phyloP scores from a whole-genome alignment of 1,284 basidiomycete genomes.

The Coriolopsis trogii region DNA sequence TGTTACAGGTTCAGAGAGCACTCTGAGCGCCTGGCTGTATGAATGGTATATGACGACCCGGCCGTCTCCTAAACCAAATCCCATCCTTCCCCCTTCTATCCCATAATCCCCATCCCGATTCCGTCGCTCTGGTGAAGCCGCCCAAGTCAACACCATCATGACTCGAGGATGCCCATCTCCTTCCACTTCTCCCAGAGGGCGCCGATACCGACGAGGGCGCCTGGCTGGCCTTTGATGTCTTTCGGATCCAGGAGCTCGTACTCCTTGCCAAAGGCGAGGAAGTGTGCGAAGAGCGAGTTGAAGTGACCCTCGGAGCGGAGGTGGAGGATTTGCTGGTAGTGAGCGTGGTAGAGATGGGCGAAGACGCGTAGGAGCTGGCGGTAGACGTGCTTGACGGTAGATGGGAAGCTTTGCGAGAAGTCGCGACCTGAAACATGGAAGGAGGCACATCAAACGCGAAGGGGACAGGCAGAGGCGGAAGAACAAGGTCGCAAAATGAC shows the following conservation, averaged over 20 bases:
- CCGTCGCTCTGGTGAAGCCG: no score
- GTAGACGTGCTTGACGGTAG: conserved; percentile 95
- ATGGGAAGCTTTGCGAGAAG: conserved; percentile 88
- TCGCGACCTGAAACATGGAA: conserved; percentile 71
- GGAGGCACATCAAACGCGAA: neutral
- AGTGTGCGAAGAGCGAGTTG: conserved; percentile 98
- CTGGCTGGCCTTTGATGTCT: conserved; percentile 78
- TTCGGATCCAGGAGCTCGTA: conserved; percentile 92
- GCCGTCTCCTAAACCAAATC: conserved; percentile 22
- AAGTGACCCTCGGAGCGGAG: conserved; percentile 96
- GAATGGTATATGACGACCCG: conserved; percentile 31
- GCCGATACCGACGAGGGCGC: conserved; percentile 74
- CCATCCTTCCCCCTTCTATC: neutral
- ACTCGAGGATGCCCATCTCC: conserved; percentile 75
- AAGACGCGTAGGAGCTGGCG: conserved; percentile 96
- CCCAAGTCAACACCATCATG: conserved; percentile 7
- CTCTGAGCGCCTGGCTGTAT: conserved; percentile 12
- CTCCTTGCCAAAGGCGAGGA: conserved; percentile 91
- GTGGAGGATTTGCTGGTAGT: conserved; percentile 92
- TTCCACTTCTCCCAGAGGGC: conserved; percentile 90
- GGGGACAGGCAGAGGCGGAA: neutral
- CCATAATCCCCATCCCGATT: neutral
- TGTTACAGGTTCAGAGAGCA: conserved; percentile 17
- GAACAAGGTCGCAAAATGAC: neutral
- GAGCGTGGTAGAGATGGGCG: conserved; percentile 96